A percentile compares a stretch with the other conserved stretches of the same genome.
These are phyloP conservation scores for Ustilago bromivora DNA, from an alignment of 1,284 basidiomycete species.

Conservation along the genomic window DNA sequence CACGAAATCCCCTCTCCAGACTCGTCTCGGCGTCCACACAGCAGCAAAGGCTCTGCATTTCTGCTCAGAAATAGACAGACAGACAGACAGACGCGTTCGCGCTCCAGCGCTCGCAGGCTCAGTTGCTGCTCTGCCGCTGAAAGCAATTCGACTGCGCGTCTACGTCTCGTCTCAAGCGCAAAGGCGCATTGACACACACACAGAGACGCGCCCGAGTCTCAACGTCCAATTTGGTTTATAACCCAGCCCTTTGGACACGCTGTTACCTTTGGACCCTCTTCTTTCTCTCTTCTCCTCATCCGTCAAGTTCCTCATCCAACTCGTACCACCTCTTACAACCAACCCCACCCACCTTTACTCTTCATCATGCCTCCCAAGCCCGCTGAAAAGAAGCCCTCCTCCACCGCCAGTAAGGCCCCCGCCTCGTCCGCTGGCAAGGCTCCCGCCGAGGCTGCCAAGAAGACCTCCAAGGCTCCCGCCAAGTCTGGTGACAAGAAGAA, in stretches of 20 bases:
- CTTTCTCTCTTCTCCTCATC: conserved; percentile 34
- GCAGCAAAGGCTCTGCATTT: not conserved
- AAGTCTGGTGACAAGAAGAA: conserved; percentile 76
- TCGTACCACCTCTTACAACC: conserved; percentile 15
- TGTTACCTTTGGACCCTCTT: conserved; percentile 24
- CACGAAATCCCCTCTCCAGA: conserved; percentile 13
- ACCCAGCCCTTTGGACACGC: conserved; percentile 28
- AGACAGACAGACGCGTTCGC: conserved; percentile 1
- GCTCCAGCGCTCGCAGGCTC: not conserved
- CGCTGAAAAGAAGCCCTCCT: conserved; percentile 73
- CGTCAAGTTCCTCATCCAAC: conserved; percentile 41
- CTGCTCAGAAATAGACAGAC: not conserved
- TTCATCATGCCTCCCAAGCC: conserved; percentile 67
- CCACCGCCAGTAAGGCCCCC: conserved; percentile 74
- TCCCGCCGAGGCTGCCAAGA: conserved; percentile 76
- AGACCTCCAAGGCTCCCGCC: conserved; percentile 70
- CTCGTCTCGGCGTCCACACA: not conserved
- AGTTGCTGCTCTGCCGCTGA: not conserved
- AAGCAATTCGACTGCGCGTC: conserved; percentile 7
- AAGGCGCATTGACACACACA: conserved; percentile 7
- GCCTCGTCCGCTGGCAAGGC: conserved; percentile 72
- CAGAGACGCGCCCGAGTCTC: not conserved
- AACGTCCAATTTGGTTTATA: conserved; percentile 36
- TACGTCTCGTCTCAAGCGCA: conserved; percentile 3
- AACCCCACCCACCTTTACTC: conserved; percentile 18